Evolutionary conservation across 2,329 filamentous ascomycete species (phyloP).

Genomic region (Xylaria sp.): DNA sequence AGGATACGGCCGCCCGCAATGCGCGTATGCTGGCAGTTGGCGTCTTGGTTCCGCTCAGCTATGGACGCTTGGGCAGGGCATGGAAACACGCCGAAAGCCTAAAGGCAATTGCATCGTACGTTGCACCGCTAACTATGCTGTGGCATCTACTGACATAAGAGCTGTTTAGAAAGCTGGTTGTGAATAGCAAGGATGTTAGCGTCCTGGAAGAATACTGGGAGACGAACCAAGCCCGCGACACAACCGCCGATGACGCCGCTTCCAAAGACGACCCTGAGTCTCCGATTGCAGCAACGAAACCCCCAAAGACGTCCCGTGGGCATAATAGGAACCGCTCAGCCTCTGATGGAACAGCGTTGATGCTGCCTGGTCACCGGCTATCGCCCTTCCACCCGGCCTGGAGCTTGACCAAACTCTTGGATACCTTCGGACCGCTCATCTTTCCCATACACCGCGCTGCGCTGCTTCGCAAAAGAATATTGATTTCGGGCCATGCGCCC

Average conservation of each 20-base stretch:
- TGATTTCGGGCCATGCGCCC: slow-evolving; percentile 86
- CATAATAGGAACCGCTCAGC: slow-evolving; percentile 67
- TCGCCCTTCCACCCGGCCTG: slow-evolving; percentile 86
- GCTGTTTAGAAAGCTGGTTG: slow-evolving; percentile 65
- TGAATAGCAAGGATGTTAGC: slow-evolving; percentile 69
- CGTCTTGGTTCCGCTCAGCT: slow-evolving; percentile 84
- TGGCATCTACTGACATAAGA: slow-evolving; percentile 20
- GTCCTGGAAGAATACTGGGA: slow-evolving; percentile 85
- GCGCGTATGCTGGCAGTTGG: slow-evolving; percentile 94
- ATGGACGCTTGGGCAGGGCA: slow-evolving; percentile 83
- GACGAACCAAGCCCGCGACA: slow-evolving; percentile 60
- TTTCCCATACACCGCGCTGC: slow-evolving; percentile 92
- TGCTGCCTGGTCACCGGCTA: slow-evolving; percentile 71
- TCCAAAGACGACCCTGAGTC: slow-evolving; percentile 61
- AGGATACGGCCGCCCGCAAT: slow-evolving; percentile 80
- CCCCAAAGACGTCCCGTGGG: slow-evolving; percentile 48
- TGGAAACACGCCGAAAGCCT: slow-evolving; percentile 87
- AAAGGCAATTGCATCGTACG: slow-evolving; percentile 77
- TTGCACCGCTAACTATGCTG: slow-evolving; percentile 15
- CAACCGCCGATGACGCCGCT: slow-evolving; percentile 50
- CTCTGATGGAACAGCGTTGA: slow-evolving; percentile 69
- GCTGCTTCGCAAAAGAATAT: slow-evolving; percentile 84
- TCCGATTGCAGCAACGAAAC: slow-evolving; percentile 59
- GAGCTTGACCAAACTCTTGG: slow-evolving; percentile 79
- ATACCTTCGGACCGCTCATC: slow-evolving; percentile 88